Conservation (phyloP, 83 land plant species). For the Larix sibirica region DNA sequence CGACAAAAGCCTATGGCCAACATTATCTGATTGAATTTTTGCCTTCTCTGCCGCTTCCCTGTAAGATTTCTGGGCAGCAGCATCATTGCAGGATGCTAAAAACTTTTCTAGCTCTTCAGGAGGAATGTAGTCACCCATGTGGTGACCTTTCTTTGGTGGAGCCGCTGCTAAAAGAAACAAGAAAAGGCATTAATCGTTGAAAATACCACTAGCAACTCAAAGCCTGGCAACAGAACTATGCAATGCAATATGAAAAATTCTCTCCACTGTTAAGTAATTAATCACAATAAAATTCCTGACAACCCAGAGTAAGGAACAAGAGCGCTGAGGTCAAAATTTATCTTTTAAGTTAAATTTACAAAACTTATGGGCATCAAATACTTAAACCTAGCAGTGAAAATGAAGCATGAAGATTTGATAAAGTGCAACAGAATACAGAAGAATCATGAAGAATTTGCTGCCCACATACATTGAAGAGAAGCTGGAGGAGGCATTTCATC, state of each 20-base stretch:
- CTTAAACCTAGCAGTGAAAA: too few relatives aligned
- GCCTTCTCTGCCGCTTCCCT: conserved; percentile 81
- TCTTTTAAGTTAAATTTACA: too few relatives aligned
- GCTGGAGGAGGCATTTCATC: conserved; percentile 98
- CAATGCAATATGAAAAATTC: background rate
- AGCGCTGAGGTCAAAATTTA: background rate
- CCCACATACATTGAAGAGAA: conserved; percentile 65
- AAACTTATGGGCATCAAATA: too few relatives aligned
- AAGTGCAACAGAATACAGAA: background rate
- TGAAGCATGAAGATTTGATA: background rate
- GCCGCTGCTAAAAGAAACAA: conserved; percentile 12
- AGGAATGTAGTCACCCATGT: conserved; percentile 99
- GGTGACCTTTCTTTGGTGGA: conserved; percentile 83
- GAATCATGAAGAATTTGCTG: background rate
- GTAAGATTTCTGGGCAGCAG: conserved; percentile 60
- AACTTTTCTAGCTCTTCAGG: conserved; percentile 96
- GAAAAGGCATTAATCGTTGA: background rate
- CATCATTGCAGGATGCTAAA: conserved; percentile 89
- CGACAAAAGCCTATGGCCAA: conserved; percentile 93
- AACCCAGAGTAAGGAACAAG: background rate
- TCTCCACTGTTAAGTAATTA: background rate
- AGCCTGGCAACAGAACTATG: background rate
- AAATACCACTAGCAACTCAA: background rate
- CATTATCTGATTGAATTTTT: conserved; percentile 93
- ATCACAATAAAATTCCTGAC: background rate